A percentile compares a stretch with the other conserved stretches of the same genome.
Conservation (phyloP, 305 asterid species). For the Ilex paraguariensis region DNA sequence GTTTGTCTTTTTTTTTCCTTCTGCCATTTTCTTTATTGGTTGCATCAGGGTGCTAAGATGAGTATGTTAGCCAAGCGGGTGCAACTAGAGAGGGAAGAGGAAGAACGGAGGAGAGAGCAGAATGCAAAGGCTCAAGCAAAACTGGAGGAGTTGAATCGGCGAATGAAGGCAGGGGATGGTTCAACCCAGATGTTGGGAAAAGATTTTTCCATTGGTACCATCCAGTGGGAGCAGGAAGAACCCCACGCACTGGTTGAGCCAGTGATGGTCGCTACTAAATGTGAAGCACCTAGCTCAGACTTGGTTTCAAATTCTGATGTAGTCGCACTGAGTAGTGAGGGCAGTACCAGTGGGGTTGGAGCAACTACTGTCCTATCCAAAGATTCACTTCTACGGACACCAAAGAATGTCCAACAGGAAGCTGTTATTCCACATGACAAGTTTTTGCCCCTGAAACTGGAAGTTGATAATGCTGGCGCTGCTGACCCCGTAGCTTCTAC, state of each 20-base stretch:
- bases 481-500: not conserved
- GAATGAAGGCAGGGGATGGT: slow-evolving; percentile 54
- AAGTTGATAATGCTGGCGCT: slow-evolving; percentile 15
- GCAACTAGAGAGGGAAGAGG: slow-evolving; percentile 84
- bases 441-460: slow-evolving; percentile 30
- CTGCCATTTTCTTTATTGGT: slow-evolving; percentile 13
- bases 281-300: slow-evolving; percentile 29
- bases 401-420: slow-evolving; percentile 23
- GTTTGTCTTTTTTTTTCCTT: not conserved
- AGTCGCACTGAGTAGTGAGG: slow-evolving; percentile 22
- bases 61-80: slow-evolving; percentile 71
- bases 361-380: slow-evolving; percentile 29
- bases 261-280: slow-evolving; percentile 23
- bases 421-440: slow-evolving; percentile 29
- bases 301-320: slow-evolving; percentile 20
- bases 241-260: slow-evolving; percentile 28
- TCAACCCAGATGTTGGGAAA: slow-evolving; percentile 31
- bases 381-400: slow-evolving; percentile 28
- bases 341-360: slow-evolving; percentile 23
- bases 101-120: slow-evolving; percentile 77
- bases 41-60: slow-evolving; percentile 64
- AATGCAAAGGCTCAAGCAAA: slow-evolving; percentile 93
- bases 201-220: slow-evolving; percentile 16
- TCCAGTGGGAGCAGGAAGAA: slow-evolving; percentile 34
- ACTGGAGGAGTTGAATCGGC: slow-evolving; percentile 88